A percentile compares a stretch with the other conserved stretches of the same genome.
phyloP scores from a whole-genome alignment of 1,284 basidiomycete genomes.

The Butyriboletus appendiculatus region DNA sequence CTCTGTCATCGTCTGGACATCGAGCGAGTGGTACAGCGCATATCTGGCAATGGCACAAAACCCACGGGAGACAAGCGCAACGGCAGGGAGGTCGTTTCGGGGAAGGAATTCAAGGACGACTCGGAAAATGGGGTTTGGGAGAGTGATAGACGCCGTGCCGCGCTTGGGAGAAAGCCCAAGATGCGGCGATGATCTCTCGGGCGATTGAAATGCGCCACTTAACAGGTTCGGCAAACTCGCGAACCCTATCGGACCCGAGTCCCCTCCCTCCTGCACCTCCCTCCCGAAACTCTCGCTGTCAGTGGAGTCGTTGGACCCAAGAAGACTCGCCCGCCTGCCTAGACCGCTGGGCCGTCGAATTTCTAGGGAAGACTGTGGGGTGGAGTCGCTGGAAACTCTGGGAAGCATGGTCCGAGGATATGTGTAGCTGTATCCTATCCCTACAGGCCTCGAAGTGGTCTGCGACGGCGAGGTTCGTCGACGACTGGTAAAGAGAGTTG shows the following conservation, averaged over 20 bases:
- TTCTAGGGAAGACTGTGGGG: slow-evolving; percentile 31
- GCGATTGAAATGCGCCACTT: slow-evolving; percentile 4
- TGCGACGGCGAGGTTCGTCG: slow-evolving; percentile 18
- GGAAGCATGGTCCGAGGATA: slow-evolving; percentile 16
- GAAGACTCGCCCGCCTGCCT: slow-evolving; percentile 31
- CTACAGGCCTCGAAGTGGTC: slow-evolving; percentile 5
- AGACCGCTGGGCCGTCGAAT: slow-evolving; percentile 35
- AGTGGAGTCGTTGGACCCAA: slow-evolving; percentile 20
- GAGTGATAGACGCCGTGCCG: slow-evolving; percentile 1
- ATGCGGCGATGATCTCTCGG: not conserved
- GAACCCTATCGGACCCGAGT: slow-evolving; percentile 3
- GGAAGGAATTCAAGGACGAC: slow-evolving; percentile 26
- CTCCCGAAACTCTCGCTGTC: slow-evolving; percentile 14
- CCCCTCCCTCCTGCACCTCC: not conserved
- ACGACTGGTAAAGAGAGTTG: slow-evolving; percentile 27
- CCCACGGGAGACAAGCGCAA: slow-evolving; percentile 25
- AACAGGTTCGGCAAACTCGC: slow-evolving; percentile 24
- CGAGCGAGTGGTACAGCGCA: slow-evolving; percentile 24
- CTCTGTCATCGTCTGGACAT: slow-evolving; percentile 17
- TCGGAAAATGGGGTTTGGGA: slow-evolving; percentile 25
- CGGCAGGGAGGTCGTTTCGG: slow-evolving; percentile 13
- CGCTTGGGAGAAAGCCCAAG: not conserved
- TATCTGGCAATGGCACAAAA: slow-evolving; percentile 24
- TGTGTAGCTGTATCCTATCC: slow-evolving; percentile 21
- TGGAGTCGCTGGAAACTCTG: slow-evolving; percentile 25